Conservation (phyloP, 1,284 basidiomycete genomes). For the Singerocomus inundabilis region DNA sequence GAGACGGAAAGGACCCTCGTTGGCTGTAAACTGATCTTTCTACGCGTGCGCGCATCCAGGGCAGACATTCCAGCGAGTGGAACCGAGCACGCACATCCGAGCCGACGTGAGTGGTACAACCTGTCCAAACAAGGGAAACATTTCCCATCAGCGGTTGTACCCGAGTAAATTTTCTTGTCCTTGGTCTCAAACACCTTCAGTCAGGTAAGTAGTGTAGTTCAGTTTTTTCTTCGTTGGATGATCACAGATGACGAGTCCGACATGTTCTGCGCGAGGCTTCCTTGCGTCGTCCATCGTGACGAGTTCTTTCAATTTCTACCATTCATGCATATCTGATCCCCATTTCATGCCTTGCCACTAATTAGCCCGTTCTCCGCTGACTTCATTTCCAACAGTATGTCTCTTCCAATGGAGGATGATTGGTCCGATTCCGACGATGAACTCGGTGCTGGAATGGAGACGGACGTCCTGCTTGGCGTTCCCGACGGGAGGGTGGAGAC, state of each 20-base stretch:
- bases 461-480: slow-evolving; percentile 70
- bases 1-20: slow-evolving; percentile 50
- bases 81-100: neutral
- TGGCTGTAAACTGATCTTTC: slow-evolving; percentile 62
- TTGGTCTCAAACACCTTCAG: slow-evolving; percentile 6
- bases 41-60: slow-evolving; percentile 67
- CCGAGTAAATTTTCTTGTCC: slow-evolving; percentile 3
- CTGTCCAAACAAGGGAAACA: slow-evolving; percentile 18
- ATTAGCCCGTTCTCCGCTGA: slow-evolving; percentile 21
- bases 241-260: slow-evolving; percentile 91
- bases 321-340: slow-evolving; percentile 87
- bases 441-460: slow-evolving; percentile 53
- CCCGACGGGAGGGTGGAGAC: slow-evolving; percentile 67
- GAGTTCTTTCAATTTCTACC: slow-evolving; percentile 65
- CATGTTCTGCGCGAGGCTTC: slow-evolving; percentile 54
- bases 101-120: neutral
- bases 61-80: slow-evolving; percentile 48
- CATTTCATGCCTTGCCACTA: slow-evolving; percentile 14
- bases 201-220: slow-evolving; percentile 28
- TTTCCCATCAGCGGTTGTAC: slow-evolving; percentile 18
- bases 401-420: slow-evolving; percentile 46
- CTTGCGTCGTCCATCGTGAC: slow-evolving; percentile 56
- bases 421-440: slow-evolving; percentile 81
- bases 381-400: slow-evolving; percentile 33
- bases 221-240: slow-evolving; percentile 46